Evolutionary conservation across 306 rosid genomes (phyloP).

Genomic region (Betula pendula): DNA sequence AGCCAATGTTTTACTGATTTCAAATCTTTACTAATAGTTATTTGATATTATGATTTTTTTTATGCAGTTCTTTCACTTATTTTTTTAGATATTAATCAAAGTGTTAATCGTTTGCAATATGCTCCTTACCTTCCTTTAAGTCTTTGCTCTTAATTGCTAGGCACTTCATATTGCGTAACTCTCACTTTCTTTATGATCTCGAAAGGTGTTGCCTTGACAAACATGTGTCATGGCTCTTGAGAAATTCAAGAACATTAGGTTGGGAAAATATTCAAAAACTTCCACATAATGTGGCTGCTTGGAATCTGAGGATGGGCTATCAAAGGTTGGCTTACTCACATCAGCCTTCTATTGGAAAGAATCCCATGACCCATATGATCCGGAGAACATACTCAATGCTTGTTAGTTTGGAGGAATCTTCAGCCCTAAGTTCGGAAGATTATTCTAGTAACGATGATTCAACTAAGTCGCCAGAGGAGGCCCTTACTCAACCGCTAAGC

Average conservation of each 20-base stretch:
- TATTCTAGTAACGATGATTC: constrained; percentile 19
- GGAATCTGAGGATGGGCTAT: constrained; percentile 21
- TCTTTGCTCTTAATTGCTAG: neutral
- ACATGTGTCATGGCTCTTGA: constrained; percentile 22
- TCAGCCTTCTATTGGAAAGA: constrained; percentile 19
- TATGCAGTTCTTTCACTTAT: neutral
- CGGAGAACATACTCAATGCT: constrained; percentile 32
- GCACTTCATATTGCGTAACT: neutral
- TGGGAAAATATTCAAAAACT: constrained; percentile 24
- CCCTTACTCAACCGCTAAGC: constrained; percentile 40
- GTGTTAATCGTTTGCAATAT: neutral
- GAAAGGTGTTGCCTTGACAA: constrained; percentile 41
- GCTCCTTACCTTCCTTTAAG: neutral
- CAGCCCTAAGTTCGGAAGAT: constrained; percentile 30
- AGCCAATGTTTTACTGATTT: neutral
- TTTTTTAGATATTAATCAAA: neutral
- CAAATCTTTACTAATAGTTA: neutral
- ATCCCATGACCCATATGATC: constrained; percentile 10
- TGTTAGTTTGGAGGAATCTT: constrained; percentile 34
- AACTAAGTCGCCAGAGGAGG: constrained; percentile 26
- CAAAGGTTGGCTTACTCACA: constrained; percentile 27
- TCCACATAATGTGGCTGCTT: constrained; percentile 12
- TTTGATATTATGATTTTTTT: neutral
- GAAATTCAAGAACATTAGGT: constrained; percentile 24
- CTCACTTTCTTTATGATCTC: constrained; percentile 2